These are phyloP conservation scores for Zygotorulaspora mrakii DNA, from an alignment of 1,139 yeast genomes.

Conservation along the genomic window DNA sequence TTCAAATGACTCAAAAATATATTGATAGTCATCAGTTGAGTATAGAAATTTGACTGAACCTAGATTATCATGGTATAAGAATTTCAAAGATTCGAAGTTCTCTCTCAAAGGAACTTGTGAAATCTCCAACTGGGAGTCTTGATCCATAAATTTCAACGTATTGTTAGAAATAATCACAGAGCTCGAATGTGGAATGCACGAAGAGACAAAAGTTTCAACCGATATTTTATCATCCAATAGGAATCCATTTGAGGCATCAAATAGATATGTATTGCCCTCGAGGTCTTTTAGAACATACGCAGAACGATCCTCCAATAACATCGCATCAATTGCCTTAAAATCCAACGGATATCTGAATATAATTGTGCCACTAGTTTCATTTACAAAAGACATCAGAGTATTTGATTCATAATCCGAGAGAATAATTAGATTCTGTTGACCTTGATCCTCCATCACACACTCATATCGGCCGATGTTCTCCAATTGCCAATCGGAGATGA, in stretches of 20 bases:
- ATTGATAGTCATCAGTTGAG: slow-evolving; percentile 22
- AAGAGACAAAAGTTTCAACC: slow-evolving; percentile 9
- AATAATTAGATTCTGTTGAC: slow-evolving; percentile 19
- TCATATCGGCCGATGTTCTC: slow-evolving; percentile 31
- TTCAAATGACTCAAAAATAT: slow-evolving; percentile 20
- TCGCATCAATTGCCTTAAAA: slow-evolving; percentile 17
- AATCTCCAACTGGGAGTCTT: slow-evolving; percentile 13
- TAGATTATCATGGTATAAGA: slow-evolving; percentile 14
- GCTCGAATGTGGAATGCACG: slow-evolving; percentile 16
- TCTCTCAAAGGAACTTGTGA: slow-evolving; percentile 18
- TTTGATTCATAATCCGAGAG: slow-evolving; percentile 24
- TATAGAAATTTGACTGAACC: slow-evolving; percentile 16
- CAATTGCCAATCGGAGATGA: slow-evolving; percentile 35
- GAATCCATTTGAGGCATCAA: slow-evolving; percentile 19
- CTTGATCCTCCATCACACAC: slow-evolving; percentile 22
- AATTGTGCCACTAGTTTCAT: slow-evolving; percentile 24
- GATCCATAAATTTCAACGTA: slow-evolving; percentile 12
- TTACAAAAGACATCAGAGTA: slow-evolving; percentile 27
- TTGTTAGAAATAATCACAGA: slow-evolving; percentile 8
- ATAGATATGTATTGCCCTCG: slow-evolving; percentile 5
- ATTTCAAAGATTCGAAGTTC: slow-evolving; percentile 15
- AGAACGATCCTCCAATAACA: slow-evolving; percentile 13
- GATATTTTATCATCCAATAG: slow-evolving; percentile 1
- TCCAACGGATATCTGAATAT: slow-evolving; percentile 24
- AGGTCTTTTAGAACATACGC: slow-evolving; percentile 14